Evolutionary conservation across 2,329 filamentous ascomycete species (phyloP).

Genomic region (Xylaria sp.): DNA sequence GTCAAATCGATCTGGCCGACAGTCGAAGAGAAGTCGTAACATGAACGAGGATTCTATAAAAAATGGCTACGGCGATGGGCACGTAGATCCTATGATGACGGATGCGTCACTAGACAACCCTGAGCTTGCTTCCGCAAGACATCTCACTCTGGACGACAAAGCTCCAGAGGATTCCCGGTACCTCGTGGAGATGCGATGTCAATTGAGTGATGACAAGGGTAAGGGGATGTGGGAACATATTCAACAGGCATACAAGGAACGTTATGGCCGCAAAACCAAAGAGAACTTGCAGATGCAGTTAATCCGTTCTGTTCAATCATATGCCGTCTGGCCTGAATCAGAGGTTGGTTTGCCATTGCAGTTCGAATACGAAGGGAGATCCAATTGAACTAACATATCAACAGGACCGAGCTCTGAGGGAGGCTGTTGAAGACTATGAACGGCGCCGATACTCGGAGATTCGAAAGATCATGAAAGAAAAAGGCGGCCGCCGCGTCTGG

Average conservation of each 20-base stretch:
- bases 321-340: conserved; percentile 52
- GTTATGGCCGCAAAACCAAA: conserved; percentile 45
- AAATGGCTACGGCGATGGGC: neutral
- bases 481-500: conserved; percentile 56
- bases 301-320: conserved; percentile 55
- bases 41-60: conserved; percentile 21
- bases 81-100: neutral
- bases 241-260: conserved; percentile 50
- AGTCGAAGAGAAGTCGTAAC: conserved; percentile 29
- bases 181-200: conserved; percentile 56
- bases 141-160: conserved; percentile 47
- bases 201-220: conserved; percentile 54
- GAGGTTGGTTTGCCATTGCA: conserved; percentile 53
- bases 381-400: conserved; percentile 25
- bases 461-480: conserved; percentile 52
- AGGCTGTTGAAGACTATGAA: conserved; percentile 45
- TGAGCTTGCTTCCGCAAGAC: conserved; percentile 28
- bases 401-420: conserved; percentile 50
- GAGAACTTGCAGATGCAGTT: conserved; percentile 63
- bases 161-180: conserved; percentile 55
- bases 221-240: conserved; percentile 66
- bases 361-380: neutral
- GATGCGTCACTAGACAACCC: neutral
- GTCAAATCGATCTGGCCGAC: conserved; percentile 29
- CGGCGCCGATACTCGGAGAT: conserved; percentile 51